Evolutionary conservation across 1,284 basidiomycete species (phyloP).

Genomic region (Puccinia hordei): DNA sequence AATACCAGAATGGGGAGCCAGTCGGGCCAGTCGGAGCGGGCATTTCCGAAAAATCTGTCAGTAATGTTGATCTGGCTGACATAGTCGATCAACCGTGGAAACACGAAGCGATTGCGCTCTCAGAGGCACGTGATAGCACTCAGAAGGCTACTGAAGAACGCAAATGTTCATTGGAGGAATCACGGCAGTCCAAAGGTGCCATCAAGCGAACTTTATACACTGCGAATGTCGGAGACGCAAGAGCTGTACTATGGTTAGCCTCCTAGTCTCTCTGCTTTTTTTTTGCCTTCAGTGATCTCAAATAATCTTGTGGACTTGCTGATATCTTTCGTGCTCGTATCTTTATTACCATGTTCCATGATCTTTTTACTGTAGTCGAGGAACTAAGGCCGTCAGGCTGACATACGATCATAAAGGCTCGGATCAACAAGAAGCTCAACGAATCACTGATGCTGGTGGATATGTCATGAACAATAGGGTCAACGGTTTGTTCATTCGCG

Average conservation of each 20-base stretch:
- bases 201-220: conserved; percentile 82
- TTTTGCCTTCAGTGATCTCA: conserved; percentile 1
- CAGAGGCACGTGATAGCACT: conserved; percentile 49
- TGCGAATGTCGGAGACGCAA: conserved; percentile 93
- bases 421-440: conserved; percentile 93
- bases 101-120: conserved; percentile 34
- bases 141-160: conserved; percentile 56
- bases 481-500: conserved; percentile 66
- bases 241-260: conserved; percentile 76
- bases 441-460: conserved; percentile 95
- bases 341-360: conserved; percentile 63
- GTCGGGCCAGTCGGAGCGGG: conserved; percentile 57
- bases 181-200: conserved; percentile 57
- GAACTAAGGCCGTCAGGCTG: conserved; percentile 83
- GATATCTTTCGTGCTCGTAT: neutral
- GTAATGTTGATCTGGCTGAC: conserved; percentile 1
- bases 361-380: conserved; percentile 64
- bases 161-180: conserved; percentile 16
- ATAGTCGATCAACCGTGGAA: conserved; percentile 21
- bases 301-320: conserved; percentile 13
- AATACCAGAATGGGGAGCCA: conserved; percentile 66
- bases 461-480: conserved; percentile 99
- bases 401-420: conserved; percentile 99
- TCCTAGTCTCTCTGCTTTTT: no score
- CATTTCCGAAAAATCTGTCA: conserved; percentile 27